A percentile compares a stretch with the other conserved stretches of the same genome.
phyloP scores from a whole-genome alignment of 495 filamentous ascomycete genomes.

The Choiromyces venosus region DNA sequence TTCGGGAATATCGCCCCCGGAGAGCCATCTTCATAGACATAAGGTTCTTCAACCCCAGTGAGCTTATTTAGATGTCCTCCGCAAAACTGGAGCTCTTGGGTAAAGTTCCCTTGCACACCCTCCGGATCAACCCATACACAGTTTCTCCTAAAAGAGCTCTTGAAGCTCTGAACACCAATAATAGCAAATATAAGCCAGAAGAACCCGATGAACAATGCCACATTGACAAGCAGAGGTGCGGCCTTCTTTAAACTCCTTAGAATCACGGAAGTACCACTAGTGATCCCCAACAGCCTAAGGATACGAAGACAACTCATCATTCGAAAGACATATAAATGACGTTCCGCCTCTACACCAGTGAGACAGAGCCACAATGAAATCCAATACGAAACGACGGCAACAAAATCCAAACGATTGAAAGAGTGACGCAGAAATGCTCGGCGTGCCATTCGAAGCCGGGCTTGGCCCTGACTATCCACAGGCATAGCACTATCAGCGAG shows the following conservation, averaged over 20 bases:
- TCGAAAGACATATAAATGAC: constrained; percentile 80
- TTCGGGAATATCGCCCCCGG: constrained; percentile 56
- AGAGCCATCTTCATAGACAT: constrained; percentile 53
- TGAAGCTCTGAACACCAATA: constrained; percentile 94
- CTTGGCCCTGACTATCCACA: constrained; percentile 69
- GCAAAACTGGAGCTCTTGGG: constrained; percentile 67
- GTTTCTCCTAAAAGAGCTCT: constrained; percentile 78
- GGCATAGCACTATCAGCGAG: constrained; percentile 48
- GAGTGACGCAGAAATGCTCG: constrained; percentile 90
- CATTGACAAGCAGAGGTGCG: constrained; percentile 85
- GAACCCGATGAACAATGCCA: constrained; percentile 93
- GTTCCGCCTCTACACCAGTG: constrained; percentile 57
- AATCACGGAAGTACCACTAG: constrained; percentile 88
- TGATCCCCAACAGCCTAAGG: constrained; percentile 77
- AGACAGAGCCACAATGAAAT: constrained; percentile 70
- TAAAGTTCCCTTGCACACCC: constrained; percentile 45
- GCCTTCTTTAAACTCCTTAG: constrained; percentile 92
- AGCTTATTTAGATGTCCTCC: constrained; percentile 66
- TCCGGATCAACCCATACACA: constrained; percentile 68
- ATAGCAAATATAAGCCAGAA: constrained; percentile 99
- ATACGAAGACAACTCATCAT: constrained; percentile 96
- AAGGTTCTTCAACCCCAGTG: constrained; percentile 58
- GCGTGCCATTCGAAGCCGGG: constrained; percentile 75
- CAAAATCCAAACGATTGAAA: constrained; percentile 92
- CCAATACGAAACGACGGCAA: constrained; percentile 96